Evolutionary conservation across 1,139 yeast species (phyloP).

Genomic region (Schwanniomyces etchellsii): DNA sequence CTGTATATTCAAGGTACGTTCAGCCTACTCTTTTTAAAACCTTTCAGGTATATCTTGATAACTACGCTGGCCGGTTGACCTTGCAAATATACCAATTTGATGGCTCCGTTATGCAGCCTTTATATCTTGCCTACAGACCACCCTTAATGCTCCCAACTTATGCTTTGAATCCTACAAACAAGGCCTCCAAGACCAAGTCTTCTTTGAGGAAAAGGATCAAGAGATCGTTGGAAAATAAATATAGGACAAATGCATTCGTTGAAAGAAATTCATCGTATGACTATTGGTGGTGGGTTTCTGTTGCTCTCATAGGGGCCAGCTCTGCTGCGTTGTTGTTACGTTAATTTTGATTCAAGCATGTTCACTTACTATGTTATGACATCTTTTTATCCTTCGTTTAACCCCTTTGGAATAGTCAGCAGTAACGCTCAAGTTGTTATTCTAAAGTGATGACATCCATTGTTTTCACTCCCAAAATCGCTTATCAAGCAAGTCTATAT

Average conservation of each 20-base stretch:
- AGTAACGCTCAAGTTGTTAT: too few relatives aligned
- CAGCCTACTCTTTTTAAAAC: constrained; percentile 59
- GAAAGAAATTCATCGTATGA: constrained; percentile 38
- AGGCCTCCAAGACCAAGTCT: constrained; percentile 30
- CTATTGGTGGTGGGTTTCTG: constrained; percentile 40
- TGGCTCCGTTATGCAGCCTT: constrained; percentile 79
- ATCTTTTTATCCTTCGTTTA: too few relatives aligned
- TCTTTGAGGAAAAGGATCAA: constrained; percentile 47
- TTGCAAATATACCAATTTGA: constrained; percentile 75
- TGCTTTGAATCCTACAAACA: constrained; percentile 80
- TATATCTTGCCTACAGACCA: constrained; percentile 87
- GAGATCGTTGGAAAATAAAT: constrained; percentile 74
- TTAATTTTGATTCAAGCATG: constrained; percentile 4
- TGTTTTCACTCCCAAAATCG: too few relatives aligned
- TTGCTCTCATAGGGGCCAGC: constrained; percentile 20
- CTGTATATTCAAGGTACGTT: constrained; percentile 66
- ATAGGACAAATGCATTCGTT: constrained; percentile 68
- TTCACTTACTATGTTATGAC: not conserved
- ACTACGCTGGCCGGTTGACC: constrained; percentile 77
- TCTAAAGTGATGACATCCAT: too few relatives aligned
- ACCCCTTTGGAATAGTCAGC: too few relatives aligned
- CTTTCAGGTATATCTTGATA: constrained; percentile 59
- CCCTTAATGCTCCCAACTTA: constrained; percentile 93
- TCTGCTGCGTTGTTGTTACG: constrained; percentile 18
- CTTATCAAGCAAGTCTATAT: too few relatives aligned